Evolutionary conservation across 2,329 filamentous ascomycete genomes (phyloP).

Genomic region (Ophiostoma fasciatum): DNA sequence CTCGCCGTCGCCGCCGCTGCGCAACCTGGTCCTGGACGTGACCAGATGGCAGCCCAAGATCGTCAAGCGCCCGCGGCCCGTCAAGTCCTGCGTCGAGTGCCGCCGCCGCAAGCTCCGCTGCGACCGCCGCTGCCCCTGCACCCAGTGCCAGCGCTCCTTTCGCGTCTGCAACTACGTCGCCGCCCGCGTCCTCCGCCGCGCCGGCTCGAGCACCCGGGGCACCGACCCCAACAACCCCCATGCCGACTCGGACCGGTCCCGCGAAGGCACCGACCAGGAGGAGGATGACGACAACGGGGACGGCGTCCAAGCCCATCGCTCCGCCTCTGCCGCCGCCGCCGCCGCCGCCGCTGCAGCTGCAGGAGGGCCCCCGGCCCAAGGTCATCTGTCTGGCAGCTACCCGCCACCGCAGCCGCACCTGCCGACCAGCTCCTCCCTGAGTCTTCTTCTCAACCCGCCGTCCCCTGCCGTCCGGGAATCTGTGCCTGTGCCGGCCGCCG

Average conservation of each 20-base stretch:
- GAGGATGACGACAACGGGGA: no score
- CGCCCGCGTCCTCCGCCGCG: slow-evolving; percentile 28
- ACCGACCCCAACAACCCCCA: slow-evolving; percentile 37
- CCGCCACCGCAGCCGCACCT: slow-evolving; percentile 8
- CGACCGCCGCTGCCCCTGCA: slow-evolving; percentile 40
- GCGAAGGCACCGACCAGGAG: slow-evolving; percentile 13
- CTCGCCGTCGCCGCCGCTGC: neutral
- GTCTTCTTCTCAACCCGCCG: slow-evolving; percentile 10
- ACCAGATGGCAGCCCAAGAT: slow-evolving; percentile 15
- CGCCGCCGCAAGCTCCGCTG: slow-evolving; percentile 42
- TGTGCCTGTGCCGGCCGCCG: no score
- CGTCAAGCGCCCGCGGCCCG: slow-evolving; percentile 38
- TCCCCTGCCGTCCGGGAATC: slow-evolving; percentile 6
- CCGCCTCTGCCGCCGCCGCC: no score
- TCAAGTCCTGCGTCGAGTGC: slow-evolving; percentile 42
- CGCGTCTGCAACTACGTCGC: slow-evolving; percentile 35
- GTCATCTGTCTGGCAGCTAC: no score
- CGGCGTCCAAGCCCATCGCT: no score
- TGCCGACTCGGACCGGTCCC: slow-evolving; percentile 18
- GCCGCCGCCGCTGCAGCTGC: no score
- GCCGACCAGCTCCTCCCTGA: slow-evolving; percentile 10
- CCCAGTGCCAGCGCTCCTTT: slow-evolving; percentile 42
- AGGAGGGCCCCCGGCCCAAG: no score
- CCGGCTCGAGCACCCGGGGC: slow-evolving; percentile 11
- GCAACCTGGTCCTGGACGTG: slow-evolving; percentile 11